Percentiles rank a stretch among this genome's conserved stretches.
Evolutionary conservation across 345 rosid genomes (phyloP).

Genomic region (Lenwebbia sp.): DNA sequence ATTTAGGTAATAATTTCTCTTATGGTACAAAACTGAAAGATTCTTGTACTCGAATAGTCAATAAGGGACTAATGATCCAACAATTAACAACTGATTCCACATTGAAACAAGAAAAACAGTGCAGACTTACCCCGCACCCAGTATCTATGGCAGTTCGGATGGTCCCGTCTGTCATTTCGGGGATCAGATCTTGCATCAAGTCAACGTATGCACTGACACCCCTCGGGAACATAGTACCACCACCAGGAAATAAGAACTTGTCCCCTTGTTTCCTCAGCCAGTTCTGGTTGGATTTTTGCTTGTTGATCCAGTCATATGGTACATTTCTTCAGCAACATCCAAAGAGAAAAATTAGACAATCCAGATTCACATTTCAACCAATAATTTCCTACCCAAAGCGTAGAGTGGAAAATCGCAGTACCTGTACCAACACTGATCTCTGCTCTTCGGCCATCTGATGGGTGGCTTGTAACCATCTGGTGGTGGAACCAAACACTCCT

Average conservation of each 20-base stretch:
- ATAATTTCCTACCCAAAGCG: not conserved
- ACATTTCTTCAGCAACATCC: conserved; percentile 63
- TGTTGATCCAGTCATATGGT: conserved; percentile 98
- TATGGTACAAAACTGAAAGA: not conserved
- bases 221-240: conserved; percentile 95
- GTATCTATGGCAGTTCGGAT: conserved; percentile 92
- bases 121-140: conserved; percentile 83
- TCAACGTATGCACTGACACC: conserved; percentile 96
- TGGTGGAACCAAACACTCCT: conserved; percentile 89
- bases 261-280: conserved; percentile 95
- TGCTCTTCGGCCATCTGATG: conserved; percentile 92
- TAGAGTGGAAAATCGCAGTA: conserved; percentile 10
- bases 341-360: not conserved
- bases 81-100: not conserved
- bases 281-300: conserved; percentile 88
- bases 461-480: conserved; percentile 96
- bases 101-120: not conserved
- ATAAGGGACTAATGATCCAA: not conserved
- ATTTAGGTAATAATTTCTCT: not conserved
- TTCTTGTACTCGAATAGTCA: not conserved
- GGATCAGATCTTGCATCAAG: conserved; percentile 88
- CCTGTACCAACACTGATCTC: conserved; percentile 96
- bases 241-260: conserved; percentile 89
- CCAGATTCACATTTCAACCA: not conserved
- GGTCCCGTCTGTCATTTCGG: conserved; percentile 89